Percentiles rank a stretch among this genome's conserved stretches.
These are phyloP conservation scores for Colletotrichum godetiae DNA, from an alignment of 2,329 filamentous ascomycete species.

Conservation along the genomic window DNA sequence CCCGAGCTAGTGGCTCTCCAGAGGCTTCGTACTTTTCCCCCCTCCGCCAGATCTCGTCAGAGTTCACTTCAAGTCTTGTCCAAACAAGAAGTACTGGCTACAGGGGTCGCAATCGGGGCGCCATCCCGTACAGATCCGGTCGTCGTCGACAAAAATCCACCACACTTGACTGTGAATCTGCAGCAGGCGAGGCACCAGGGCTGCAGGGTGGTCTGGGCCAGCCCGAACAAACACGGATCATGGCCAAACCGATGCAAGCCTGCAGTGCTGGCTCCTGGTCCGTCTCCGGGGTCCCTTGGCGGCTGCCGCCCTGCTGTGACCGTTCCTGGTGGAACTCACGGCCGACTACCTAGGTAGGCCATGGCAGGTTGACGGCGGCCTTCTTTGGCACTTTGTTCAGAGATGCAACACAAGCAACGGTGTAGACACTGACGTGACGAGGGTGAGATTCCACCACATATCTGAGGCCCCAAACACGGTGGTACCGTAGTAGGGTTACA, in stretches of 20 bases:
- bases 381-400: constrained; percentile 3
- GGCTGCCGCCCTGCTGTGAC: constrained; percentile 12
- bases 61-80: constrained; percentile 6
- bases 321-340: constrained; percentile 7
- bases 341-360: not conserved
- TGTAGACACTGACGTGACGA: not conserved
- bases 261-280: constrained; percentile 11
- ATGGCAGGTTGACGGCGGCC: constrained; percentile 9
- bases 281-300: constrained; percentile 1
- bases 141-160: constrained; percentile 1
- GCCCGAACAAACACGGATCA: constrained; percentile 27
- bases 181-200: constrained; percentile 3
- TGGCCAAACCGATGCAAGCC: constrained; percentile 20
- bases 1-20: constrained; percentile 18
- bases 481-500: not conserved
- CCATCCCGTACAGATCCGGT: constrained; percentile 17
- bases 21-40: not conserved
- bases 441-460: not conserved
- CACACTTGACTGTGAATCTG: not conserved
- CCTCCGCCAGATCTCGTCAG: not conserved
- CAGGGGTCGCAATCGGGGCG: constrained; percentile 13
- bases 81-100: not conserved
- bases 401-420: not conserved
- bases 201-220: constrained; percentile 21
- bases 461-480: constrained; percentile 1